Conservation (phyloP, 140 eudicot species). For the Stevia rebaudiana region DNA sequence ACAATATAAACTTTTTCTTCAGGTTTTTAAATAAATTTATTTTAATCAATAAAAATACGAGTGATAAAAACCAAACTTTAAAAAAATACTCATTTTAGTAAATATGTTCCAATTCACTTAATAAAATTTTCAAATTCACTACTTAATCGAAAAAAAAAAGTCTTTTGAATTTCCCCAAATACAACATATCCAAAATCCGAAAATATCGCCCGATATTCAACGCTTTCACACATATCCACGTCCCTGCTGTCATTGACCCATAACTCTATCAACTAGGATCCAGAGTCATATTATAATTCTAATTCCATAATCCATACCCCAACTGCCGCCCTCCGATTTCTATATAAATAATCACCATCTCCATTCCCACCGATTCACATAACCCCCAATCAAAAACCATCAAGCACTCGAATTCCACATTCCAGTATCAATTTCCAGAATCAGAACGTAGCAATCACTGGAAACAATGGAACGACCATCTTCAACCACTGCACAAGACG, state of each 20-base stretch:
- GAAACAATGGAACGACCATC: not conserved
- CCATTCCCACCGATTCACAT: not conserved
- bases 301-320: too few species aligned
- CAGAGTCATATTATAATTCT: not conserved
- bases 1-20: too few species aligned
- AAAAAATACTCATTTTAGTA: too few species aligned
- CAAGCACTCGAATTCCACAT: not conserved
- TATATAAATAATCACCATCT: not conserved
- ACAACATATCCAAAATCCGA: too few species aligned
- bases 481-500: not conserved
- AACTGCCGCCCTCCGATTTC: not conserved
- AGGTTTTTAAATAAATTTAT: too few species aligned
- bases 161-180: too few species aligned
- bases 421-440: not conserved
- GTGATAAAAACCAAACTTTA: too few species aligned
- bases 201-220: not conserved
- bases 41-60: too few species aligned
- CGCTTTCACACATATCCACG: slow-evolving; percentile 10
- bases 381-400: not conserved
- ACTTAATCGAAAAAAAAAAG: too few species aligned
- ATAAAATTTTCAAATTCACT: too few species aligned
- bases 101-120: too few species aligned
- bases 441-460: not conserved
- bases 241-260: not conserved
- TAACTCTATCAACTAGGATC: too few species aligned